A percentile compares a stretch with the other conserved stretches of the same genome.
Conservation (phyloP, 495 filamentous ascomycete species). For the Hyaloscypha hepaticicola region DNA sequence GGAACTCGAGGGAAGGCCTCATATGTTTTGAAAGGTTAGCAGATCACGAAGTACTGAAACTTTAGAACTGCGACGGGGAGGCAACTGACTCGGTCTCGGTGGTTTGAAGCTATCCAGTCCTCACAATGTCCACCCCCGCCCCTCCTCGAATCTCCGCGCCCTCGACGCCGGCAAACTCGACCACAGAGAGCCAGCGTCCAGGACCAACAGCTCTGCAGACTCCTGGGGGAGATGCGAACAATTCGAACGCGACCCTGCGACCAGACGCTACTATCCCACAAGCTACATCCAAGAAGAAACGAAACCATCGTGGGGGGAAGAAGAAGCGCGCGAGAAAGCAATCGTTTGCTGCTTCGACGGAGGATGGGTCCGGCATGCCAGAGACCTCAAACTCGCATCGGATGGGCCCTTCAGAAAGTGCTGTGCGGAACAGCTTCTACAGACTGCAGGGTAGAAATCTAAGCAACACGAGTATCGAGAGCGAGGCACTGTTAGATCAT, state of each 20-base stretch:
- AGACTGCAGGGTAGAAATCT: constrained; percentile 53
- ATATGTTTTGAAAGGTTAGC: constrained; percentile 6
- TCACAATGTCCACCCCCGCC: constrained; percentile 6
- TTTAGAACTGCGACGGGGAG: background rate
- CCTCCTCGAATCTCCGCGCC: constrained; percentile 12
- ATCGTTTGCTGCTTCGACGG: constrained; percentile 57
- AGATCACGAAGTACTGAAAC: background rate
- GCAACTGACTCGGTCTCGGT: background rate
- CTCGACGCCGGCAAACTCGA: constrained; percentile 1
- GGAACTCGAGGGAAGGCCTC: background rate
- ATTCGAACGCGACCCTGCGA: constrained; percentile 17
- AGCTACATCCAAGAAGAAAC: constrained; percentile 40
- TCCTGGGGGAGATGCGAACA: background rate
- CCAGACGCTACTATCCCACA: constrained; percentile 16
- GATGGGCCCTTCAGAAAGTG: constrained; percentile 32
- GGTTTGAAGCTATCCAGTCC: background rate
- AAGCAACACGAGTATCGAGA: constrained; percentile 81
- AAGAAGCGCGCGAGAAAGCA: constrained; percentile 62
- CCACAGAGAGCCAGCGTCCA: constrained; percentile 16
- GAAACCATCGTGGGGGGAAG: constrained; percentile 51
- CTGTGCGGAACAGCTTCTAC: constrained; percentile 51
- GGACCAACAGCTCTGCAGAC: constrained; percentile 20
- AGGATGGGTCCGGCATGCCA: constrained; percentile 42
- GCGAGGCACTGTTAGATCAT: constrained; percentile 77
- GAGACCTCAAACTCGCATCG: constrained; percentile 36